These are phyloP conservation scores for Kodamaea derodonti DNA, from an alignment of 1,139 yeast genomes.

Conservation along the genomic window DNA sequence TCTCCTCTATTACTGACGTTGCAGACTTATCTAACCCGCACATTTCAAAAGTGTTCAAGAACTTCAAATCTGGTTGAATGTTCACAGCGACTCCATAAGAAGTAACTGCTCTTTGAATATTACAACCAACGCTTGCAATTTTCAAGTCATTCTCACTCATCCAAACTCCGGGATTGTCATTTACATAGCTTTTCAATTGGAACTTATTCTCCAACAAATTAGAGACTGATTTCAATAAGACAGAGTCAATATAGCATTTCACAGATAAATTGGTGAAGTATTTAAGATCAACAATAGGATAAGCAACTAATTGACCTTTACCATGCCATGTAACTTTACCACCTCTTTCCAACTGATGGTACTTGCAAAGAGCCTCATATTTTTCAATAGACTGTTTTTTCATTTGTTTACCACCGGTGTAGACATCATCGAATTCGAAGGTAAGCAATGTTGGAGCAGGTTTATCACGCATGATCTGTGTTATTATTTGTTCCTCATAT, in stretches of 20 bases:
- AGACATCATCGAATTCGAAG: conserved; percentile 79
- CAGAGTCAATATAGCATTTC: conserved; percentile 68
- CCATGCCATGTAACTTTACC: conserved; percentile 98
- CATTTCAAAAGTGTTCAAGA: conserved; percentile 68
- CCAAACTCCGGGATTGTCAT: conserved; percentile 89
- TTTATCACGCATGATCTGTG: conserved; percentile 46
- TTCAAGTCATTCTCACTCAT: conserved; percentile 49
- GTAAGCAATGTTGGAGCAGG: conserved; percentile 66
- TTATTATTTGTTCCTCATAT: conserved; percentile 43
- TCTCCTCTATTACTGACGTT: conserved; percentile 27
- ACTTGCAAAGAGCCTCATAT: conserved; percentile 39
- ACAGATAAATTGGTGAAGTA: conserved; percentile 59
- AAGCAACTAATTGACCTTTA: conserved; percentile 87
- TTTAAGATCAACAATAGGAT: conserved; percentile 72
- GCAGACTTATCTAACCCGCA: conserved; percentile 70
- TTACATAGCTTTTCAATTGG: conserved; percentile 42
- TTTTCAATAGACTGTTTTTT: conserved; percentile 38
- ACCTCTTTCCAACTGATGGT: conserved; percentile 82
- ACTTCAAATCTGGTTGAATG: conserved; percentile 66
- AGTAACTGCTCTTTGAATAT: conserved; percentile 78
- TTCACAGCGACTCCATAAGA: conserved; percentile 89
- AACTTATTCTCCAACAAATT: conserved; percentile 43
- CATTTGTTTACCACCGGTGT: conserved; percentile 86
- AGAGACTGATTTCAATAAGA: conserved; percentile 63
- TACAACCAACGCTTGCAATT: conserved; percentile 87